These are phyloP conservation scores for Lasiosphaeria miniovina DNA, from an alignment of 495 filamentous ascomycete genomes.

Conservation along the genomic window DNA sequence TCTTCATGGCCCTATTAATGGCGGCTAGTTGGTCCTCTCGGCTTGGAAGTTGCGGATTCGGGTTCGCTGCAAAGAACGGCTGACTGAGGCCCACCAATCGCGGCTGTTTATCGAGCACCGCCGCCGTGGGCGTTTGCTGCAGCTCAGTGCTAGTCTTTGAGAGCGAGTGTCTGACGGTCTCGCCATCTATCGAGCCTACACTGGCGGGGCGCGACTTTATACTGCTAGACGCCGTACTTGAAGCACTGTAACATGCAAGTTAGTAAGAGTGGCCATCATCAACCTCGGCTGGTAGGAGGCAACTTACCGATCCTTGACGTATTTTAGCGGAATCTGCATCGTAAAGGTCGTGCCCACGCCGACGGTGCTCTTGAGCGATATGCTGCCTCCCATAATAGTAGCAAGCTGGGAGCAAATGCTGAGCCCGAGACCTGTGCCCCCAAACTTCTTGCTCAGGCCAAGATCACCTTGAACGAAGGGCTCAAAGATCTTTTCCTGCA, in stretches of 20 bases:
- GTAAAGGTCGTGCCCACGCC: conserved; percentile 78
- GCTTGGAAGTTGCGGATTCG: conserved; percentile 31
- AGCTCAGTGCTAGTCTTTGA: conserved; percentile 31
- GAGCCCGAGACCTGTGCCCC: conserved; percentile 85
- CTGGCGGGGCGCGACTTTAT: conserved; percentile 71
- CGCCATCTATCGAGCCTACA: conserved; percentile 69
- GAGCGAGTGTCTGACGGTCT: conserved; percentile 38
- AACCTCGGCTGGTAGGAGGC: conserved; percentile 9
- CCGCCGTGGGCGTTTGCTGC: conserved; percentile 13
- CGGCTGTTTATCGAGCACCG: conserved; percentile 56
- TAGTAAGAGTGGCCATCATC: neutral
- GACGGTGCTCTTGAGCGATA: conserved; percentile 67
- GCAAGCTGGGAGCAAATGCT: conserved; percentile 87
- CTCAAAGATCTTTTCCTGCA: conserved; percentile 83
- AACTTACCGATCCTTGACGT: conserved; percentile 60
- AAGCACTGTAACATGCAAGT: conserved; percentile 36
- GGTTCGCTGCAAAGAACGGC: conserved; percentile 73
- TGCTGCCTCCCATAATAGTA: conserved; percentile 74
- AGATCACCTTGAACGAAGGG: conserved; percentile 92
- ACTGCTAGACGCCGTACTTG: conserved; percentile 47
- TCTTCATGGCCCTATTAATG: conserved; percentile 49
- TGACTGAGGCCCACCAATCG: conserved; percentile 79
- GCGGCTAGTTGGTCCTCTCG: conserved; percentile 40
- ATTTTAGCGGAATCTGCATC: conserved; percentile 79
- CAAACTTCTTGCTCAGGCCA: conserved; percentile 83